Evolutionary conservation across 345 rosid genomes (phyloP).

Genomic region (Moricandia arvensis): DNA sequence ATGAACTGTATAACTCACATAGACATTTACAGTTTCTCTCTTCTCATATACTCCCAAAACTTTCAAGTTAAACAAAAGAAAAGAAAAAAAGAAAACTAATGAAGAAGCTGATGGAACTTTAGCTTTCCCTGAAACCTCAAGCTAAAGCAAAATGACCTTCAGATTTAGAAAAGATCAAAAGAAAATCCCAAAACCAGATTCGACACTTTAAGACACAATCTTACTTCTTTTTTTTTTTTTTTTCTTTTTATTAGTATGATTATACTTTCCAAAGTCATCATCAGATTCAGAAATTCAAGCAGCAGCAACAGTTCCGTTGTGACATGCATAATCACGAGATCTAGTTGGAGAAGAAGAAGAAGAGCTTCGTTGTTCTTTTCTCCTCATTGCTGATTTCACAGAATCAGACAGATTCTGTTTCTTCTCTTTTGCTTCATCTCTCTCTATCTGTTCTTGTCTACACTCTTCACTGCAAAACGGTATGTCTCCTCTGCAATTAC

Average conservation of each 20-base stretch:
- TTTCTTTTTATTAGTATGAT: background rate
- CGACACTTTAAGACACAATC: background rate
- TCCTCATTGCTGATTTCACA: too few species aligned
- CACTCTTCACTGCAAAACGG: too few species aligned
- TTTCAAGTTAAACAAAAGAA: background rate
- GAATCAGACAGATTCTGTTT: too few species aligned
- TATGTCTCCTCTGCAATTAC: too few species aligned
- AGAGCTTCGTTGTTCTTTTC: too few species aligned
- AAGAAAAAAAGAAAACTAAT: background rate
- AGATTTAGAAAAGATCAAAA: constrained; percentile 9
- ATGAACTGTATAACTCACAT: constrained; percentile 19
- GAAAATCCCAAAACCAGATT: too few species aligned
- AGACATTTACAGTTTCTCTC: constrained; percentile 28
- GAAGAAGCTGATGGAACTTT: constrained; percentile 5
- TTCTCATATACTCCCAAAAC: constrained; percentile 25
- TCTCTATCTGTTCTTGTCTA: too few species aligned
- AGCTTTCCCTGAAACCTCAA: constrained; percentile 10
- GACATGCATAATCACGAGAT: too few species aligned
- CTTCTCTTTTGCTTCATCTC: too few species aligned
- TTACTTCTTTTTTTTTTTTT: background rate
- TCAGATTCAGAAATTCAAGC: too few species aligned
- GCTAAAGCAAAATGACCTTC: constrained; percentile 12
- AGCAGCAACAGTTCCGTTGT: too few species aligned
- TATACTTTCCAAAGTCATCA: background rate
- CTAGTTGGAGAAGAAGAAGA: too few species aligned